Base-by-base conservation (phyloP, 306 rosid species). In the Lithocarpus polystachyus region DNA sequence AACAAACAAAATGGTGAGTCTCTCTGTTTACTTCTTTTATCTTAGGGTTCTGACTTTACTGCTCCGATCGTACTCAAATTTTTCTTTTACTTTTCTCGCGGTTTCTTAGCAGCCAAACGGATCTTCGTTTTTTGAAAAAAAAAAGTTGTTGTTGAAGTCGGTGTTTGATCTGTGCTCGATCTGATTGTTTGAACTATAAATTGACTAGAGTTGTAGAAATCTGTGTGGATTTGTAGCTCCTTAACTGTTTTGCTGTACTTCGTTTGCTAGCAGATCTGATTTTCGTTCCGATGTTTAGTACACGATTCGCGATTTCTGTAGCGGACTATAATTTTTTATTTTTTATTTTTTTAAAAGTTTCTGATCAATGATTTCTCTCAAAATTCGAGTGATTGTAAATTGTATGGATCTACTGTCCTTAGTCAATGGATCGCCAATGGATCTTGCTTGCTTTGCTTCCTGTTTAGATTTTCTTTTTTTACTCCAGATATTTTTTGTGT, bases 1-100 rank as follows among this genome's bases (percentile, higher is more conserved):
- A 15, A 65, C 23, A 33, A 15, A 56, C 19, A 33, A 78, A 59
- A 83, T 83, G 86, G 83, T 83, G 61, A 59, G 83, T 59, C 18
- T 59, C 18, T 56, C 51, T 73, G 2, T 75, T 31, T 23, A 15
- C 19, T 31, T 77, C 60, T 54, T 10, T 4, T 45, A 7, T 24
- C 13, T 24, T 71, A 17, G 19, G 59, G 68, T 67, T 78, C 51
- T 35, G 48, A 54, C 56, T 12, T 10, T 9, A 17, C 65, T 15
- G 5, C 13, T 51, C 35, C 15, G 33, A 48, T 14, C 24, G 6
- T 48, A 48, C 4, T 14, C 22, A 45, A 55, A n/a, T 15, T 17
- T 23, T 72, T 33, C 43, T 19, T 28, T 55, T 52, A 22, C 2
- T 31, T 55, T 73, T 73, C 24, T 73, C 24, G 53, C 37, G 53